Conservation (phyloP, 768 basidiomycete species). For the Coprinopsis cinerea region DNA sequence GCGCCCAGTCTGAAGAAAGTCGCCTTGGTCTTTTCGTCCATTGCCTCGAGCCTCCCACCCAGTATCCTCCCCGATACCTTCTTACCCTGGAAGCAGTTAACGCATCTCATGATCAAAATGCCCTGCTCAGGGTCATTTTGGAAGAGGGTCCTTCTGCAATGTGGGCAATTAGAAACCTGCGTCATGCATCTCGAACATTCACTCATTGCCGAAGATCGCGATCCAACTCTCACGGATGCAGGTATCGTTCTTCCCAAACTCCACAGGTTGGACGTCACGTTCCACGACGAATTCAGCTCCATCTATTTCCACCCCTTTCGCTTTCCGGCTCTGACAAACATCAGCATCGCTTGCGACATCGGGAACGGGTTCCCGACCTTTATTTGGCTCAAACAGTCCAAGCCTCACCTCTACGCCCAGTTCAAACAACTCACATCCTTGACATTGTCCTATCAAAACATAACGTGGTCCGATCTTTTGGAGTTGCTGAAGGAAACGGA, state of each 20-base stretch:
- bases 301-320: slow-evolving; percentile 6
- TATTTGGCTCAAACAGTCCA: slow-evolving; percentile 2
- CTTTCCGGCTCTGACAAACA: slow-evolving; percentile 4
- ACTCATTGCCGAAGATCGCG: neutral
- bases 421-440: slow-evolving; percentile 3
- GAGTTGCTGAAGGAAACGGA: slow-evolving; percentile 1
- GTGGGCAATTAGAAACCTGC: neutral
- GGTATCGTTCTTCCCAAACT: slow-evolving; percentile 2
- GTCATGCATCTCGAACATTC: slow-evolving; percentile 9
- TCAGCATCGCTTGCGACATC: slow-evolving; percentile 7
- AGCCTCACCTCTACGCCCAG: neutral
- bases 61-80: slow-evolving; percentile 3
- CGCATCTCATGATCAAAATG: slow-evolving; percentile 10
- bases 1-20: slow-evolving; percentile 3
- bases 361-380: slow-evolving; percentile 9
- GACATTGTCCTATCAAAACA: slow-evolving; percentile 10
- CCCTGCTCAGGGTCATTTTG: slow-evolving; percentile 10
- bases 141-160: slow-evolving; percentile 4
- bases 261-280: slow-evolving; percentile 6
- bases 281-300: slow-evolving; percentile 11
- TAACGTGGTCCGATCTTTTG: slow-evolving; percentile 1
- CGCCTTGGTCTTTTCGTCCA: neutral
- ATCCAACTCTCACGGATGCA: slow-evolving; percentile 2
- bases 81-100: slow-evolving; percentile 10
- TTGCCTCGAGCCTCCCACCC: neutral